These are phyloP conservation scores for Cymbidium sinense DNA, from an alignment of 106 monocot genomes.

Conservation along the genomic window DNA sequence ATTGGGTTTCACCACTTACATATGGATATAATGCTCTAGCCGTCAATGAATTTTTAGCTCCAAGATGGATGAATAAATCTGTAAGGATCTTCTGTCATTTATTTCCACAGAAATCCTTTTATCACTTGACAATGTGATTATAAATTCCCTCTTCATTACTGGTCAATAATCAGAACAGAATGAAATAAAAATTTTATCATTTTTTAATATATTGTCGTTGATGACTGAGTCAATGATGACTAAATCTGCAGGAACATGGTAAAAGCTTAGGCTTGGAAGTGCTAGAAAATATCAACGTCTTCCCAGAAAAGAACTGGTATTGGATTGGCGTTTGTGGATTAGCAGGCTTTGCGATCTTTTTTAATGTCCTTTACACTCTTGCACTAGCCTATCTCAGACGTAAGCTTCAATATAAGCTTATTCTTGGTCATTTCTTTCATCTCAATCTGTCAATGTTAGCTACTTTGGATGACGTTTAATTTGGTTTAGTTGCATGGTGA, in stretches of 20 bases:
- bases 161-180: too few species aligned
- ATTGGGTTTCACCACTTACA: conserved; percentile 68
- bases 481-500: too few species aligned
- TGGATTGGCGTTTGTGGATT: conserved; percentile 76
- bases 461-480: too few species aligned
- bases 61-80: conserved; percentile 35
- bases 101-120: too few species aligned
- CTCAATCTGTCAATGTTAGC: too few species aligned
- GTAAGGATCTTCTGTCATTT: too few species aligned
- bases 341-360: conserved; percentile 59
- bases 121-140: too few species aligned
- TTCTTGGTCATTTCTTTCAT: too few species aligned
- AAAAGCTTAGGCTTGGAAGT: conserved; percentile 56
- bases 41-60: conserved; percentile 64
- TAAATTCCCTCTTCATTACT: too few species aligned
- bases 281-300: conserved; percentile 56
- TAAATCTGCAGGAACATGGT: conserved; percentile 13
- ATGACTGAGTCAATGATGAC: too few species aligned
- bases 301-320: conserved; percentile 54
- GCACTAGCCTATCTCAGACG: conserved; percentile 69
- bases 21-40: conserved; percentile 56
- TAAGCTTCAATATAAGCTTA: conserved; percentile 22
- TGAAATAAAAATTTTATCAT: too few species aligned
- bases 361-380: conserved; percentile 77
- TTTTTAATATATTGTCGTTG: too few species aligned